phyloP scores from a whole-genome alignment of 108 stramenopile genomes.

The Hondaea fermentalgiana region DNA sequence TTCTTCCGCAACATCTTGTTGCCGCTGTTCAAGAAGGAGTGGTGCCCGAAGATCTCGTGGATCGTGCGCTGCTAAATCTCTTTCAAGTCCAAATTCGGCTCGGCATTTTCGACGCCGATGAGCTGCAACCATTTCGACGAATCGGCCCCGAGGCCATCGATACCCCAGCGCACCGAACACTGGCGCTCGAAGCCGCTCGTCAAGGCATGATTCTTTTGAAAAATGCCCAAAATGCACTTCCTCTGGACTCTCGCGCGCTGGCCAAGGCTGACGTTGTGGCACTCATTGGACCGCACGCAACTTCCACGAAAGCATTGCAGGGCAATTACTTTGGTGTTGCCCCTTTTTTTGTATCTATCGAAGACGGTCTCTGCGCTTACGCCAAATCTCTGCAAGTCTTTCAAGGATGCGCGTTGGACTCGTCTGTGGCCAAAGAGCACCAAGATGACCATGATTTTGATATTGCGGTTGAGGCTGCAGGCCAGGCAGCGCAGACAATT shows the following conservation, averaged over 20 bases:
- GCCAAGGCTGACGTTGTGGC: neutral
- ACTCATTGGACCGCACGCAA: conserved; percentile 32
- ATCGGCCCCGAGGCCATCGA: neutral
- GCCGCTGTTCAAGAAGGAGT: neutral
- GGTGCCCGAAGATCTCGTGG: conserved; percentile 1
- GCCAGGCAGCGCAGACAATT: neutral
- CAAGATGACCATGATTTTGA: neutral
- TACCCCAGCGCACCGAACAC: neutral
- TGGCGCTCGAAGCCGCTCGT: conserved; percentile 21
- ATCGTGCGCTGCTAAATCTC: neutral
- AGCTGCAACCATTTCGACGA: neutral
- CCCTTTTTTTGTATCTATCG: neutral
- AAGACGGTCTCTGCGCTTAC: neutral
- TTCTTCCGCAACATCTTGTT: neutral
- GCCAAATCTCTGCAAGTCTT: neutral
- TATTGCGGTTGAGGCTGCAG: neutral
- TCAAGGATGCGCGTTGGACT: neutral
- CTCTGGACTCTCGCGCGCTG: neutral
- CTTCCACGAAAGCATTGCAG: neutral
- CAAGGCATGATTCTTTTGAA: conserved; percentile 36
- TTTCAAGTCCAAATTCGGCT: conserved; percentile 23
- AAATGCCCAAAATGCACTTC: conserved; percentile 18
- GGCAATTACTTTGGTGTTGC: conserved; percentile 26
- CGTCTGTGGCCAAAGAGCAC: too few species aligned
- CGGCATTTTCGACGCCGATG: conserved; percentile 21